These are phyloP conservation scores for Scenedesmus sp. DNA, from an alignment of 163 green algal genomes.

Conservation along the genomic window DNA sequence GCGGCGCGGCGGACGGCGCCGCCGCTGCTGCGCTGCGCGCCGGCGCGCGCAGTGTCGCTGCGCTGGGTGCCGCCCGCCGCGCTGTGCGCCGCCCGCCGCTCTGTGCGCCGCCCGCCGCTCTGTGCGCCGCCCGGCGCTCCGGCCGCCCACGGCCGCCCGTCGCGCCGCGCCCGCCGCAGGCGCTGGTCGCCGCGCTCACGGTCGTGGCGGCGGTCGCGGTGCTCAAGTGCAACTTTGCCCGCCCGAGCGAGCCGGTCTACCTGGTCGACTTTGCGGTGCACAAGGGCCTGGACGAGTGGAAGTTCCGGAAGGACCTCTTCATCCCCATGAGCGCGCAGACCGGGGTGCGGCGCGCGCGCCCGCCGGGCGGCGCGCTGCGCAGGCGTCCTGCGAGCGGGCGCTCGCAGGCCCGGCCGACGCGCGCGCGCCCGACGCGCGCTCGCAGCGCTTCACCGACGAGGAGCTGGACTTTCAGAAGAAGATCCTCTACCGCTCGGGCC, in stretches of 20 bases:
- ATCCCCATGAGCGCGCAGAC: conserved; percentile 28
- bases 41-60: no score
- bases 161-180: conserved; percentile 34
- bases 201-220: conserved; percentile 21
- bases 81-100: no score
- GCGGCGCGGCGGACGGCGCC: no score
- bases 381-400: no score
- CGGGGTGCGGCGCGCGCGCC: conserved; percentile 13
- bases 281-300: conserved; percentile 52
- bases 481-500: conserved; percentile 68
- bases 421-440: neutral
- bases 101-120: no score
- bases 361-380: no score
- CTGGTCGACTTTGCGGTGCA: conserved; percentile 87
- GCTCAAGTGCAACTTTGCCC: conserved; percentile 8
- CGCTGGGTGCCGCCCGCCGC: no score
- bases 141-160: no score
- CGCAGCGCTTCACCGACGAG: conserved; percentile 65
- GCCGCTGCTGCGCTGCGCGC: no score
- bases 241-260: conserved; percentile 72
- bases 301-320: conserved; percentile 37
- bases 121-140: no score
- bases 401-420: no score
- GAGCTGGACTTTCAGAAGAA: conserved; percentile 93
- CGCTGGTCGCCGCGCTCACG: conserved; percentile 1